Base-by-base conservation (phyloP, 2,329 filamentous ascomycete species). In the Alternaria metachromatica region DNA sequence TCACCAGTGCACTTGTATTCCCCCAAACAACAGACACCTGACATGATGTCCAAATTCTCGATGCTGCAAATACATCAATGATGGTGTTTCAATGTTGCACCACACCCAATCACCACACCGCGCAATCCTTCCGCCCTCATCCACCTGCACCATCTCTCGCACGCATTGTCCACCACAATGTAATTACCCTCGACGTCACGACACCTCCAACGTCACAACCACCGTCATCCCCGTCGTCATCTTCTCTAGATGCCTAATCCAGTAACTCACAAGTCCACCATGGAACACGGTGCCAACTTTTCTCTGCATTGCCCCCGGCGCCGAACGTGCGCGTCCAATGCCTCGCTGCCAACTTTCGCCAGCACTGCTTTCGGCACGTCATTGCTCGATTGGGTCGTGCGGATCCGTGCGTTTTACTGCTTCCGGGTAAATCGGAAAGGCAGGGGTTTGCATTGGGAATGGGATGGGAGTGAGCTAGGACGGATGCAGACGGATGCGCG, bases 241-340 rank as follows among this genome's bases (percentile, higher is more conserved):
- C 28, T 18, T 21, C 41, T 26, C 44, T 11, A 37, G n/a, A 41
- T 41, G 23, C 55, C 45, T 30, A 50, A 50, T 51, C 2, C 48
- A 51, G 48, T 51, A 51, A 51, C 26, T 51, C 26, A 13, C 23
- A 13, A 9, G 10, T 12, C 18, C 41, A 18, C n/a, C 23, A 28
- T 58, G 4, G 55, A 58, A 58, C n/a, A 50, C 46, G 13, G 55
- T 58, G 55, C 55, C 55, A 58, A 58, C 55, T 58, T 58, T 56
- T 37, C 33, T 37, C 33, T 37, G 33, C 33, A 37, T 37, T 37
- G 33, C 15, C 33, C 33, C 33, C 33, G 33, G 33, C 33, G 33
- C 33, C 33, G 33, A 37, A 37, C 33, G 33, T 37, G 33, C 33
- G 33, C 33, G 33, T 37, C 33, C 33, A 37, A 37, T 37, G 33